phyloP scores from a whole-genome alignment of 352 stramenopile genomes.

The Pythium monospermum region DNA sequence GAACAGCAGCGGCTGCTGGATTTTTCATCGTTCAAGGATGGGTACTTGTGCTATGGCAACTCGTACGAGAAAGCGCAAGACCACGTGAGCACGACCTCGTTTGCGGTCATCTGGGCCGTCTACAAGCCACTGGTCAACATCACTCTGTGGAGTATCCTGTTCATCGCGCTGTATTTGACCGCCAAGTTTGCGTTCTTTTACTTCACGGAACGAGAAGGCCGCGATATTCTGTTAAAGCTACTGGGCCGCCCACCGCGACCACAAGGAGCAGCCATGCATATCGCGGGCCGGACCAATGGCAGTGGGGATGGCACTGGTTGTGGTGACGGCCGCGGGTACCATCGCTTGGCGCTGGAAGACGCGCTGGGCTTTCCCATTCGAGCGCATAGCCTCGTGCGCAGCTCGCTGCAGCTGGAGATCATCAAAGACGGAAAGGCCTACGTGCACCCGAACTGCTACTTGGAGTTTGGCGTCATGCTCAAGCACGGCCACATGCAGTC shows the following conservation, averaged over 20 bases:
- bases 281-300: background rate
- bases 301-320: too few species aligned
- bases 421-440: constrained; percentile 18
- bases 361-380: constrained; percentile 19
- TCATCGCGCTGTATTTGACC: constrained; percentile 1
- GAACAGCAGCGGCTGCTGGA: constrained; percentile 17
- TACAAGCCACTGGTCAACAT: constrained; percentile 16
- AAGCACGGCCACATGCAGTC: too few species aligned
- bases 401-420: constrained; percentile 21
- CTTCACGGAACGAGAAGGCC: too few species aligned
- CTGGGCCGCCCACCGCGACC: constrained; percentile 3
- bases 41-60: constrained; percentile 15
- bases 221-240: too few species aligned
- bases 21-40: constrained; percentile 9
- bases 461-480: constrained; percentile 27
- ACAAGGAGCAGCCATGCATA: background rate
- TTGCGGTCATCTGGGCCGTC: constrained; percentile 11
- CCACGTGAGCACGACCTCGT: constrained; percentile 9
- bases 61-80: constrained; percentile 12
- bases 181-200: constrained; percentile 12
- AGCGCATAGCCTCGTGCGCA: constrained; percentile 19
- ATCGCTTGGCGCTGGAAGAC: constrained; percentile 19
- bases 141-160: constrained; percentile 3
- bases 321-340: too few species aligned
- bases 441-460: constrained; percentile 26